Evolutionary conservation across 768 basidiomycete species (phyloP).

Genomic region (Harrya chromipes): DNA sequence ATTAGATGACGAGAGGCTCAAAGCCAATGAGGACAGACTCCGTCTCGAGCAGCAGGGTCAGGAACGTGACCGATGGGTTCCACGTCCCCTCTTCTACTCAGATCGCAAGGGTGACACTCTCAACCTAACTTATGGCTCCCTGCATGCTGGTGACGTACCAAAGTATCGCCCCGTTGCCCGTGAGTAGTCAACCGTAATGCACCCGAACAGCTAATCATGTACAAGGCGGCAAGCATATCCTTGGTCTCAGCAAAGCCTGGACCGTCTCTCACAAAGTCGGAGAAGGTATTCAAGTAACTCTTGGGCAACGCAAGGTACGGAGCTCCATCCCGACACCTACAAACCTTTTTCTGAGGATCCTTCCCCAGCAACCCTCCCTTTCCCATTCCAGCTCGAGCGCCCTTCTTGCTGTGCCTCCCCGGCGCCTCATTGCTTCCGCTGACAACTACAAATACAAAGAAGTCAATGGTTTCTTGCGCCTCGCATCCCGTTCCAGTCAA

Average conservation of each 20-base stretch:
- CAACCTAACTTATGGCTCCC: conserved; percentile 65
- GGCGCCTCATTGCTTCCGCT: conserved; percentile 41
- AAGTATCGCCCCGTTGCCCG: conserved; percentile 59
- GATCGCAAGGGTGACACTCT: conserved; percentile 65
- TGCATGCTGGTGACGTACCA: conserved; percentile 61
- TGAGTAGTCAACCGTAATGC: conserved; percentile 34
- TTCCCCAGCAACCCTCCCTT: conserved; percentile 45
- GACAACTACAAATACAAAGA: conserved; percentile 53
- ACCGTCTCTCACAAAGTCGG: conserved; percentile 51
- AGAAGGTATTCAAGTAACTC: conserved; percentile 58
- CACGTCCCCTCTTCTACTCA: conserved; percentile 48
- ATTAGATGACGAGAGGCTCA: conserved; percentile 31
- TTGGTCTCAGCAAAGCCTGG: conserved; percentile 57
- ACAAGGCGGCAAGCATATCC: conserved; percentile 47
- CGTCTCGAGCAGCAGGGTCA: conserved; percentile 18
- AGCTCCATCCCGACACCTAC: background rate
- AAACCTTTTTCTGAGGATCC: conserved; percentile 3
- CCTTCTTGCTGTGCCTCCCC: conserved; percentile 49
- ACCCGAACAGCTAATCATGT: conserved; percentile 47
- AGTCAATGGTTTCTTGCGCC: conserved; percentile 61
- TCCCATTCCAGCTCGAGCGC: conserved; percentile 55
- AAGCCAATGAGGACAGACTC: conserved; percentile 35
- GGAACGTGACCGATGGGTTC: conserved; percentile 25
- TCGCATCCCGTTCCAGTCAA: conserved; percentile 43
- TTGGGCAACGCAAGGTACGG: conserved; percentile 43